A percentile compares a stretch with the other conserved stretches of the same genome.
Conservation (phyloP, 1,284 basidiomycete genomes). For the Athelia psychrophila region DNA sequence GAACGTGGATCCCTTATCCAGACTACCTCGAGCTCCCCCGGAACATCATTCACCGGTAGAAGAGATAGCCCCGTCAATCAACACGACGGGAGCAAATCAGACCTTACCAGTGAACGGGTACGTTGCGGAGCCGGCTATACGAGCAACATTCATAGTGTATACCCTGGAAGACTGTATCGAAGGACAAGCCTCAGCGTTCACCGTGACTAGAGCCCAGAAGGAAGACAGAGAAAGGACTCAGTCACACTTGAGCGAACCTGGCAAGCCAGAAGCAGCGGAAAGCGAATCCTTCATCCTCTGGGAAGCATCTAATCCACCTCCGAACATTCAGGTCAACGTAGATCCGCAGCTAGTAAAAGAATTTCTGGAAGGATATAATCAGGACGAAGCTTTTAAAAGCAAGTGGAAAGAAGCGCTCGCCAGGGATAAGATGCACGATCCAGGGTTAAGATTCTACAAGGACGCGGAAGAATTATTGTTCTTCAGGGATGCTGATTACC, state of each 20-base stretch:
- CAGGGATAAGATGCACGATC: slow-evolving; percentile 1
- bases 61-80: background rate
- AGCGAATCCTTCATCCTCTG: background rate
- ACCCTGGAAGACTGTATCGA: background rate
- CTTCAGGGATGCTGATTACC: slow-evolving; percentile 18
- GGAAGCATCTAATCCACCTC: background rate
- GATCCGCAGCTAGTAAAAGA: background rate
- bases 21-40: slow-evolving; percentile 18
- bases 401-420: background rate
- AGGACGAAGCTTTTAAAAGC: slow-evolving; percentile 1
- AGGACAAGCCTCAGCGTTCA: background rate
- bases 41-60: slow-evolving; percentile 4
- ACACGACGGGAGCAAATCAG: slow-evolving; percentile 2
- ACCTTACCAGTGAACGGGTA: slow-evolving; percentile 1
- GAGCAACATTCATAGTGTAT: background rate
- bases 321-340: background rate
- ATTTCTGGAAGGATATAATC: background rate
- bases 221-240: background rate
- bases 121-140: background rate
- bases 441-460: slow-evolving; percentile 10
- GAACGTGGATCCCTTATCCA: slow-evolving; percentile 34
- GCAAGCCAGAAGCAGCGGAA: background rate
- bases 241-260: slow-evolving; percentile 15
- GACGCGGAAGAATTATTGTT: slow-evolving; percentile 14
- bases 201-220: background rate